phyloP scores from a whole-genome alignment of 371 early-diverging fungal genomes.

The Rhizopus delemar region DNA sequence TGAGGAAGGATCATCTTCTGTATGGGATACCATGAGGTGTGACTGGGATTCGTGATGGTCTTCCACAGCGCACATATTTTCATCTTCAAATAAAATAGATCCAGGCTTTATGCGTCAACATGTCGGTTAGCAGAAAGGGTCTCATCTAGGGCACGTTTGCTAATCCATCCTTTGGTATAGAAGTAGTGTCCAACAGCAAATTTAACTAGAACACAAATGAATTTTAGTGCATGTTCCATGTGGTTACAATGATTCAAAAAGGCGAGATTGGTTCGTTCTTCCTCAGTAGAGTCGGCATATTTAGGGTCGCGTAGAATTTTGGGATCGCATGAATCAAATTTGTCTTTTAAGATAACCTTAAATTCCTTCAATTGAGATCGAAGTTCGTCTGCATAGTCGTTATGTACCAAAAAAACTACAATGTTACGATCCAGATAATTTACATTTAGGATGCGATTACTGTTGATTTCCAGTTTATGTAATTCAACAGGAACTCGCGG shows the following conservation, averaged over 20 bases:
- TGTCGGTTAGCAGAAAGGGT: neutral
- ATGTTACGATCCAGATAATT: neutral
- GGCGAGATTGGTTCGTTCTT: neutral
- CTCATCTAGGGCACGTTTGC: neutral
- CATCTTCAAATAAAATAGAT: too few relatives aligned
- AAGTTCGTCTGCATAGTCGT: neutral
- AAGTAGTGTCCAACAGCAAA: neutral
- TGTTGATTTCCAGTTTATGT: neutral
- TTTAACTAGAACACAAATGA: neutral
- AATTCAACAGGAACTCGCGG: constrained; percentile 2
- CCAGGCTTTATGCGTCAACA: too few relatives aligned
- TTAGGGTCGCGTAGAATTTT: too few relatives aligned
- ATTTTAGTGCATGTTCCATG: neutral
- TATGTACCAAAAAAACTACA: neutral
- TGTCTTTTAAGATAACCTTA: too few relatives aligned
- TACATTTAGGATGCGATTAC: neutral
- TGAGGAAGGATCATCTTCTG: too few relatives aligned
- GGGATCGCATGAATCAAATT: too few relatives aligned
- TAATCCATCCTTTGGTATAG: neutral
- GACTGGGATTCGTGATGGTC: too few relatives aligned
- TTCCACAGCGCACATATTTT: too few relatives aligned
- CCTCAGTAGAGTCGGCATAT: too few relatives aligned
- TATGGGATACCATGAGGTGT: too few relatives aligned
- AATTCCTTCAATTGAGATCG: too few relatives aligned
- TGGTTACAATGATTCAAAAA: neutral